Base-by-base conservation (phyloP, 495 filamentous ascomycete species). In the Penicillium coffeae region DNA sequence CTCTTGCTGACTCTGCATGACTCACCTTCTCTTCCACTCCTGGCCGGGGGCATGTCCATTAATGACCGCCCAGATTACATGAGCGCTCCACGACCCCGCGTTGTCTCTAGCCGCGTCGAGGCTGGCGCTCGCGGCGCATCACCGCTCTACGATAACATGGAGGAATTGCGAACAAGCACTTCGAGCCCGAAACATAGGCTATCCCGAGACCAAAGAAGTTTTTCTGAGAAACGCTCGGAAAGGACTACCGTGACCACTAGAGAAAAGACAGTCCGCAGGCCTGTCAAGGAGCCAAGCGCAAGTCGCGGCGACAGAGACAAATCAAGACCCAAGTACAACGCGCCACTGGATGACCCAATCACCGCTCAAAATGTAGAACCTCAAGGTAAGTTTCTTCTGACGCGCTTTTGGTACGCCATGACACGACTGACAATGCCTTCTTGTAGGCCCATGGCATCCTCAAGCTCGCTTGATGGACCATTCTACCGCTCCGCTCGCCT, bases 401-500 rank as follows among this genome's bases (percentile, higher is more conserved):
- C 20, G n/a, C 3, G 3, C 22, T 22, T 32, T 20, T 9, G 15
- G 16, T 35, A 19, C 10, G 38, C 21, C 8, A 6, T 10, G 9
- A 3, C n/a, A 36, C 27, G 27, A 19, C 38, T 8, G 20, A 40
- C 7, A 3, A 27, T 21, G 42, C 13, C 51, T 43, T 10, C 35
- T 39, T 38, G 47, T 53, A 84, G 81, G 62, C 38, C 69, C 81
- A 61, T 98, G 93, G 93, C 83, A 82, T 50, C 93, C 93, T 1
- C 83, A 89, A 57, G 94, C 82, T 13, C 84, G 80, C 2, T 71
- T 98, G 14, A 76, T 91, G 36, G 81, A 90, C 40, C 88, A 91
- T 48, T 90, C 91, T 3, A 85, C 88, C 10, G 93, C 93, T 21
- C 94, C 94, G 9, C 69, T 98, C 41, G 92, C 93, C 9, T 82